A percentile compares a stretch with the other conserved stretches of the same genome.
Conservation (phyloP, 2,329 filamentous ascomycete species). For the Alternaria arbusti region DNA sequence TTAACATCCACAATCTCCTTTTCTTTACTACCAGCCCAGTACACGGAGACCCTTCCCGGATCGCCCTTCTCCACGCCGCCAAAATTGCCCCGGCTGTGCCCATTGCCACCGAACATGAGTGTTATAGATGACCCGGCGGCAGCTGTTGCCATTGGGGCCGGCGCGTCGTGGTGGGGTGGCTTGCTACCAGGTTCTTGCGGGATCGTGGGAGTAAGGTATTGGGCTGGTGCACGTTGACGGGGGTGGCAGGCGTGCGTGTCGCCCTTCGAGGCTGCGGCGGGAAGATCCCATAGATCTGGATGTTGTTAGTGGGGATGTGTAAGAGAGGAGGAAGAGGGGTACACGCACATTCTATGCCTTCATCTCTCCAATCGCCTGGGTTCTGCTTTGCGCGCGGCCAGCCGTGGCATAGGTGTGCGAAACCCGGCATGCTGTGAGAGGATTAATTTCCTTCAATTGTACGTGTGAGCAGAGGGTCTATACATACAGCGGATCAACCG, state of each 20-base stretch:
- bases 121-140: constrained; percentile 22
- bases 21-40: constrained; percentile 27
- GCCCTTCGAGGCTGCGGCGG: neutral
- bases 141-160: constrained; percentile 27
- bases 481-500: neutral
- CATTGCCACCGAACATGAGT: constrained; percentile 37
- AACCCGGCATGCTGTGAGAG: constrained; percentile 11
- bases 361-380: constrained; percentile 3
- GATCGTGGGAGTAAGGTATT: constrained; percentile 4
- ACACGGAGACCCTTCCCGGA: constrained; percentile 15
- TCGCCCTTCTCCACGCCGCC: constrained; percentile 34
- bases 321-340: neutral
- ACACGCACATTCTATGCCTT: neutral
- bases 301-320: neutral
- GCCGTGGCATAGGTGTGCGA: constrained; percentile 14
- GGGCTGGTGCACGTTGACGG: constrained; percentile 14
- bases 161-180: neutral
- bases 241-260: constrained; percentile 27
- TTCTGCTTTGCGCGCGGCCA: constrained; percentile 16
- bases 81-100: constrained; percentile 31
- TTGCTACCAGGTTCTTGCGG: neutral
- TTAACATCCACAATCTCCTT: constrained; percentile 27
- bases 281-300: constrained; percentile 13
- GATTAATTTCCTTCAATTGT: neutral
- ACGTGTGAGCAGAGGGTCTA: too few species aligned